Evolutionary conservation across 1,284 basidiomycete genomes (phyloP), one percentile per base, ranked within the genome.

Genomic region (Ustilago esculenta): DNA sequence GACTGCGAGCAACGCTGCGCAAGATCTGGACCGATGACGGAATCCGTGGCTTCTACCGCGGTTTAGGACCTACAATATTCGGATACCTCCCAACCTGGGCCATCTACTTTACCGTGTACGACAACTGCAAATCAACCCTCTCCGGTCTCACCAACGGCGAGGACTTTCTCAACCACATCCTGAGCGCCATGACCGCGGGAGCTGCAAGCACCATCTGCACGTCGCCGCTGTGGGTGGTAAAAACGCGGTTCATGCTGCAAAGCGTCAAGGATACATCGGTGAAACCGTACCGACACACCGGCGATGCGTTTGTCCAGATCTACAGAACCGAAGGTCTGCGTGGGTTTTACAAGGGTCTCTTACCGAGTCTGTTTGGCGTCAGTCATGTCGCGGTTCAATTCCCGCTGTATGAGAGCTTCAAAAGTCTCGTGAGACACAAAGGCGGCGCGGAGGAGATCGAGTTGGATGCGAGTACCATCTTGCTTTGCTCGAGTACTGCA

Each of bases 81-180:
- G 80, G 80, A 6, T 81, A 81, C 39, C 48, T 81, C 4, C 80
- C 80, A 1, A 81, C 80, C 1, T 81, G 80, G 80, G 79, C 77
- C 12, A 79, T 81, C 37, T 81, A 81, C 63, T 81, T 81, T 63
- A 72, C 72, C 23, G 76, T 81, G 0, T 81, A 81, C 41, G 80
- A 81, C 34, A 46, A 36, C 7, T 66, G 70, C 45, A 81, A 81
- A 35, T 39, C 48, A 3, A 30, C 56, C 6, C 44, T 74, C 0
- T 45, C 49, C 12, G 9, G 12, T 35, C n/a, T 35, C 33, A 10
- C 17, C 35, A 21, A 10, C 21, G 12, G 11, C 15, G 20, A 73
- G 5, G 71, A 73, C 14, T 79, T 79, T 39, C 24, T 74, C 20
- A 77, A 65, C 23, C 80, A 81, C 44, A 81, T 80, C n/a, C 34